Evolutionary conservation across 192 early-diverging fungal species (phyloP).

Genomic region (Cladochytrium replicatum): DNA sequence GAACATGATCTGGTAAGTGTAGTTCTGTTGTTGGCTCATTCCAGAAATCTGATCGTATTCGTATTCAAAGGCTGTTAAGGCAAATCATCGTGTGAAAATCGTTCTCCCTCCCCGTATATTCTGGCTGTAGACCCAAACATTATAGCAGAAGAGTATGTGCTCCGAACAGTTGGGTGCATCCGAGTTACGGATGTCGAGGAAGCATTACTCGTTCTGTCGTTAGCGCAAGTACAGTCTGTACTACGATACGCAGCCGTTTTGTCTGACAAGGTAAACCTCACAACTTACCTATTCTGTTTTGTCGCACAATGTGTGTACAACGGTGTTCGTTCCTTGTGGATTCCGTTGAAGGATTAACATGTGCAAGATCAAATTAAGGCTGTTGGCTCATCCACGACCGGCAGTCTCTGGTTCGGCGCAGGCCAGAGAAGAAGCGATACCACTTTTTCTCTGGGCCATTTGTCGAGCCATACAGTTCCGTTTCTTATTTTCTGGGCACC

Average conservation of each 20-base stretch:
- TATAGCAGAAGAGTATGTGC: constrained; percentile 68
- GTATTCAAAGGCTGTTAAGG: background rate
- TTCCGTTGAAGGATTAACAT: too few relatives aligned
- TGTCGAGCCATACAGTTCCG: too few relatives aligned
- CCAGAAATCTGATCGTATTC: constrained; percentile 1
- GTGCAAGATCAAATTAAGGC: too few relatives aligned
- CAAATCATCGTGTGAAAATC: constrained; percentile 5
- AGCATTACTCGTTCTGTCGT: constrained; percentile 80
- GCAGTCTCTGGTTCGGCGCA: too few relatives aligned
- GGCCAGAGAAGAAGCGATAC: too few relatives aligned
- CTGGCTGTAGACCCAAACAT: constrained; percentile 45
- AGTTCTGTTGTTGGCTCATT: background rate
- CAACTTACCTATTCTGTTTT: constrained; percentile 1
- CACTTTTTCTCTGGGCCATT: background rate
- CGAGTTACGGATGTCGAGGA: constrained; percentile 80
- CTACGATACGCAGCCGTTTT: constrained; percentile 69
- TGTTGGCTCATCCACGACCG: too few relatives aligned
- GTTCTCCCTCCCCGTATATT: constrained; percentile 45
- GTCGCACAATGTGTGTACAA: background rate
- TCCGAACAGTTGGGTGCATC: constrained; percentile 65
- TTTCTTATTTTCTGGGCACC: background rate
- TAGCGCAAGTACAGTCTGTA: constrained; percentile 65
- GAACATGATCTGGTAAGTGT: background rate
- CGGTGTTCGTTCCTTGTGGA: constrained; percentile 2
- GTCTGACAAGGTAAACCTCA: constrained; percentile 69